Evolutionary conservation across 768 basidiomycete genomes (phyloP).

Genomic region (Myochromella boudieri): DNA sequence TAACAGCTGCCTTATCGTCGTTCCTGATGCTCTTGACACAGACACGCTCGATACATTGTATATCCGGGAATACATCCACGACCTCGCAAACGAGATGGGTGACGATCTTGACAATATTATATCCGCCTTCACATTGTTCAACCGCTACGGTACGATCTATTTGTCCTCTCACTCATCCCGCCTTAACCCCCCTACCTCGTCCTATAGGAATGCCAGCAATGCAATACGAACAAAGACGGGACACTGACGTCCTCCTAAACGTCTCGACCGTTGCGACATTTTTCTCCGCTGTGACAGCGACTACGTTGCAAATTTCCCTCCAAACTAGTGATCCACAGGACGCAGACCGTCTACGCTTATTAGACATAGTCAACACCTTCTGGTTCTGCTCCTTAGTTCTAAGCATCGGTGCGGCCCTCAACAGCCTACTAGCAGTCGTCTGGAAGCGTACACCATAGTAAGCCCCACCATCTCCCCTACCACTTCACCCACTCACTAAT

Average conservation of each 20-base stretch:
- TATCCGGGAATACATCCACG: constrained; percentile 15
- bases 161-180: background rate
- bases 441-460: constrained; percentile 26
- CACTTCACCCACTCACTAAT: background rate
- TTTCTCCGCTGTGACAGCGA: constrained; percentile 30
- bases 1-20: background rate
- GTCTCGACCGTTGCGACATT: constrained; percentile 24
- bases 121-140: constrained; percentile 16
- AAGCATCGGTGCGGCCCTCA: constrained; percentile 25
- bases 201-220: constrained; percentile 20
- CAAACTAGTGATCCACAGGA: no score
- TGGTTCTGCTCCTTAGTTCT: constrained; percentile 25
- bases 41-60: constrained; percentile 4
- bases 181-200: background rate
- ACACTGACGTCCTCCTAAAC: constrained; percentile 11
- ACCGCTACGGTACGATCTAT: constrained; percentile 12
- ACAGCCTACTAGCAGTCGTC: constrained; percentile 20
- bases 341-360: background rate
- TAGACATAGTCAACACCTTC: constrained; percentile 19
- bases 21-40: background rate
- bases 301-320: constrained; percentile 18
- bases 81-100: constrained; percentile 15
- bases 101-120: constrained; percentile 11
- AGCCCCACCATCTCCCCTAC: constrained; percentile 1
- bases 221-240: constrained; percentile 19